Evolutionary conservation across 148 eudicot genomes (phyloP).

Genomic region (Limonium bicolor): DNA sequence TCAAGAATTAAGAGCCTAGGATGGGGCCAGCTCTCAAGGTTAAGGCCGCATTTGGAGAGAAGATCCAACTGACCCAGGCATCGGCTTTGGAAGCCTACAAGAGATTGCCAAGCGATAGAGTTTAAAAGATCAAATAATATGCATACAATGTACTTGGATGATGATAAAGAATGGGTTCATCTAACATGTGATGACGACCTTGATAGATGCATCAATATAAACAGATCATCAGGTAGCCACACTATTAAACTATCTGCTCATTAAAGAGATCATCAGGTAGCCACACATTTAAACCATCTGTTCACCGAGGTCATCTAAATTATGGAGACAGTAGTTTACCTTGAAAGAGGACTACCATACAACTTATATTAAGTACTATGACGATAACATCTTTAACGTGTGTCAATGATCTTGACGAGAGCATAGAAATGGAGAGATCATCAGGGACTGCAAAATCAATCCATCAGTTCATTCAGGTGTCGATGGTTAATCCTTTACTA

Average conservation of each 20-base stretch:
- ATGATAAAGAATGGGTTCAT: slow-evolving; percentile 81
- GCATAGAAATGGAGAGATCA: no score
- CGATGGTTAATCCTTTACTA: no score
- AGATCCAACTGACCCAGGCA: slow-evolving; percentile 37
- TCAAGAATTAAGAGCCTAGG: neutral
- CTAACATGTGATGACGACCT: slow-evolving; percentile 72
- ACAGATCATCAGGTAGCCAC: slow-evolving; percentile 32
- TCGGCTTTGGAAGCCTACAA: slow-evolving; percentile 42
- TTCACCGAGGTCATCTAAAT: no score
- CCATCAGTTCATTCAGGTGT: no score
- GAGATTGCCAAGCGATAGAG: slow-evolving; percentile 46
- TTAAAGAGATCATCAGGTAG: no score
- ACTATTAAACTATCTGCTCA: slow-evolving; percentile 37
- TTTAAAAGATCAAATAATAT: slow-evolving; percentile 25
- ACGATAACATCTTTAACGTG: no score
- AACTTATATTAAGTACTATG: no score
- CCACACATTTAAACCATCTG: no score
- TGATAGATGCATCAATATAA: slow-evolving; percentile 59
- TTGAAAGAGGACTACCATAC: no score
- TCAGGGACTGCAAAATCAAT: no score
- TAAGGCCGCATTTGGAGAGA: slow-evolving; percentile 56
- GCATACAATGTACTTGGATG: slow-evolving; percentile 58
- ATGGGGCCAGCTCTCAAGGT: slow-evolving; percentile 29
- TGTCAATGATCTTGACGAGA: no score
- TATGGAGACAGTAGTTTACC: no score